Evolutionary conservation across 2,329 filamentous ascomycete species (phyloP), one percentile per base, ranked within the genome.

Genomic region (Curvularia verruculosa): DNA sequence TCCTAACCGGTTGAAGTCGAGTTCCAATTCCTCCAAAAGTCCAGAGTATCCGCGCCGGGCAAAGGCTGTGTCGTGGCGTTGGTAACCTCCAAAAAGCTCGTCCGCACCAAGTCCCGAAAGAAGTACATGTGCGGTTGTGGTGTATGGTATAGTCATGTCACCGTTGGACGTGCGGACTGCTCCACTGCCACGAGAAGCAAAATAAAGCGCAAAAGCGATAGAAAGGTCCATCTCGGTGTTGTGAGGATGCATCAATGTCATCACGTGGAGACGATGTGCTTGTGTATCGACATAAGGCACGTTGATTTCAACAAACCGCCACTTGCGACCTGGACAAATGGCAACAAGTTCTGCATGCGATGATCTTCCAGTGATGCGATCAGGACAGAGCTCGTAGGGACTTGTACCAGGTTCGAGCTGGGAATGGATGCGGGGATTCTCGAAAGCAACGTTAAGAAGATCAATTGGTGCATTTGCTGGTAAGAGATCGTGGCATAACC

Each of bases 141-240:
- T 82, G 70, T 92, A 93, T 0, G 73, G 64, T 5, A 65, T 44
- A 10, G 59, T 10, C 68, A 56, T 31, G 65, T 56, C 12, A 63
- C 70, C 52, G 78, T 78, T 13, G 1, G 40, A 18, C 9, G 48
- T 13, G 2, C 48, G 51, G 3, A 82, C 79, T 18, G 74, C 63
- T 0, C 89, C 91, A 49, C 79, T 75, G 0, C 92, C 94, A 37
- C 92, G 85, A 0, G 94, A 88, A 5, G 95, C 92, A 79, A 99
- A 99, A 75, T 97, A 98, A n/a, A 99, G 82, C 0, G 95, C 95
- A 66, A 85, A 89, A 0, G 91, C 90, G 67, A 99, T 99, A 3
- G 95, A 99, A 0, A 99, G 82, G 69, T 99, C 95, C 95, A 99
- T 99, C 77, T 99, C 95, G 0, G 95, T 99, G 65, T 96, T 94